Percentiles rank a stretch among this genome's conserved stretches.
These are phyloP conservation scores for Exophiala sp. DNA, from an alignment of 2,329 filamentous ascomycete species.

Conservation along the genomic window DNA sequence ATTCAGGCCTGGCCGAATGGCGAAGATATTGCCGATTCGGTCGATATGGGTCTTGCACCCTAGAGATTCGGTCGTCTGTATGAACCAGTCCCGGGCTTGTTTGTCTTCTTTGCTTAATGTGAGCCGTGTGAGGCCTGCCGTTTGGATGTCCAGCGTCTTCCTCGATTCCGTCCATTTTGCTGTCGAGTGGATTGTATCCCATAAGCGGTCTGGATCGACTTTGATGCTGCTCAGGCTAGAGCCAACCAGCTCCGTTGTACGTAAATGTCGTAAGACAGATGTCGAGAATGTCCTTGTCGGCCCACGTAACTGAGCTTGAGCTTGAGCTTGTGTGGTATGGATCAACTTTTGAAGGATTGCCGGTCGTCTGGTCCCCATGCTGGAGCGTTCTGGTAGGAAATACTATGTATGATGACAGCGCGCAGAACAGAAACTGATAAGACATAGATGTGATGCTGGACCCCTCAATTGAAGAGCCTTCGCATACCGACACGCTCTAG, in stretches of 20 bases:
- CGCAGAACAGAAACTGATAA: too few relatives aligned
- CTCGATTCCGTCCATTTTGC: conserved; percentile 16
- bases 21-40: conserved; percentile 75
- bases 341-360: not conserved
- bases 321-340: not conserved
- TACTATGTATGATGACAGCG: too few relatives aligned
- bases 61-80: conserved; percentile 54
- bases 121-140: conserved; percentile 45
- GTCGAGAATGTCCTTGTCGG: conserved; percentile 2
- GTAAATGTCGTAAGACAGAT: not conserved
- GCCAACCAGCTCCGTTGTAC: conserved; percentile 15
- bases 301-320: not conserved
- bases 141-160: conserved; percentile 13
- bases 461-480: too few relatives aligned
- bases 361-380: not conserved
- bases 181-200: conserved; percentile 22
- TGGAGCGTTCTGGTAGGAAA: not conserved
- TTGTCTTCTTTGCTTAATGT: conserved; percentile 68
- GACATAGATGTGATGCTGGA: too few relatives aligned
- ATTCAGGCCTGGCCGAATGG: conserved; percentile 56
- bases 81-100: conserved; percentile 68
- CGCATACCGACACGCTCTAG: too few relatives aligned
- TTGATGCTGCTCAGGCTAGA: conserved; percentile 6
- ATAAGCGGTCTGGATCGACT: conserved; percentile 16
- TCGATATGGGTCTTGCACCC: conserved; percentile 65